Evolutionary conservation across 1,284 basidiomycete species (phyloP), one percentile per base, ranked within the genome.

Genomic region (Xerocomus minutiporus): DNA sequence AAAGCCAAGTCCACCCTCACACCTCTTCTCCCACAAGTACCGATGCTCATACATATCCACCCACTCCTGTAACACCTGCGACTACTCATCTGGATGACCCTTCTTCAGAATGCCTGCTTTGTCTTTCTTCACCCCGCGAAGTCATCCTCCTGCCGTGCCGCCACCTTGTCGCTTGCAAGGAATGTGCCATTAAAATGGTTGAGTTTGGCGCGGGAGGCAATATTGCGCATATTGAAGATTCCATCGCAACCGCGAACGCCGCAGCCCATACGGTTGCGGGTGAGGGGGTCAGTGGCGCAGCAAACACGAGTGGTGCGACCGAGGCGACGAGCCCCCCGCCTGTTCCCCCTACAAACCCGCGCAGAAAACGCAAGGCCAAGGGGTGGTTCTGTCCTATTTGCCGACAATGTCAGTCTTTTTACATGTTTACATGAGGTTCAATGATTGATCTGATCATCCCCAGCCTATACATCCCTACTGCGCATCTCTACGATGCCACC

Each of bases 321-420:
- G 68, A 63, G 8, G 59, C 54, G 9, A 45, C 54, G 29, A 60
- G 61, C n/a, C 58, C 60, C 1, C 63, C 70, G 13, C 57, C 61
- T 7, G 57, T 61, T 8, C 57, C 59, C 1, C 67, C 69, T 8
- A 58, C 72, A 17, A 69, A 76, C 46, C 69, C 80, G 2, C 70
- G 91, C 52, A 77, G 92, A 65, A 93, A 92, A 76, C 79, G 91
- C 60, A 93, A 91, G 73, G 88, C 91, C 1, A 95, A 95, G 71
- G 92, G 92, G 13, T 95, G 92, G 92, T 92, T 90, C 79, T 95
- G 92, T 68, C 92, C 92, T 29, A 90, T 95, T 47, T 94, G 92
- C 68, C 80, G 92, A 61, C 92, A 94, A 76, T 91, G 85, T 87
- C 60, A 69, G 85, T 75, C 4, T 26, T 29, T 51, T 53, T 53